Base-by-base conservation (phyloP, 208 protist species). In the Novymonas esmeraldas region DNA sequence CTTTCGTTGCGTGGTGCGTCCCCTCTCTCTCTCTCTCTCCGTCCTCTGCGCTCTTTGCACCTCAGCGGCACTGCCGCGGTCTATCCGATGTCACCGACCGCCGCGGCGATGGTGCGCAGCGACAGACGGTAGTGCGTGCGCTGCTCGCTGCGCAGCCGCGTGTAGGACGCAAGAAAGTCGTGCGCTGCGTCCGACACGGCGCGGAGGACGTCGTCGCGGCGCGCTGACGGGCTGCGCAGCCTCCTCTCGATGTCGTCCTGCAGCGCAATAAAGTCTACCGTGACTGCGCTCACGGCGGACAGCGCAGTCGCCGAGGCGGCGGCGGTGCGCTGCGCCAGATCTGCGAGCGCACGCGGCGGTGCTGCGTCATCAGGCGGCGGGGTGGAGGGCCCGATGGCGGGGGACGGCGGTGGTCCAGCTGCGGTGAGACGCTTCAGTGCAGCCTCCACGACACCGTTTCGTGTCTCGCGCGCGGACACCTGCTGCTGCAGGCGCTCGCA, bases 201-300 rank as follows among this genome's bases (percentile, higher is more conserved):
- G 2, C 31, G 11, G 13, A 44, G 13, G n/a, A 38, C 1, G 0
- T 1, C 22, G 24, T 34, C 48, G 48, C 26, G 1, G 48, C 20
- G 55, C 29, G 55, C 3, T 2, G 56, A 22, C 28, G n/a, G 0
- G 0, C 44, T 44, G 5, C 26, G 38, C 11, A 72, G n/a, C 9
- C 34, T 42, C 2, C 14, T n/a, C 7, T 34, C 16, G 13, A 51
- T 34, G 45, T 57, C 48, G 2, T 64, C 56, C 36, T 72, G 56
- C 26, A 51, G 29, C 2, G 46, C 65, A 0, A 58, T 50, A 29
- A 51, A 59, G 29, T 48, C 65, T 24, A 49, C 64, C 31, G 63
- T 26, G 5, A 14, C 29, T 6, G 38, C 56, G 13, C 31, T 13
- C 33, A 29, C 48, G 0, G 22, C 48, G 1, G 24, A 57, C 13